Evolutionary conservation across 2,329 filamentous ascomycete genomes (phyloP).

Genomic region (Claviceps sp.): DNA sequence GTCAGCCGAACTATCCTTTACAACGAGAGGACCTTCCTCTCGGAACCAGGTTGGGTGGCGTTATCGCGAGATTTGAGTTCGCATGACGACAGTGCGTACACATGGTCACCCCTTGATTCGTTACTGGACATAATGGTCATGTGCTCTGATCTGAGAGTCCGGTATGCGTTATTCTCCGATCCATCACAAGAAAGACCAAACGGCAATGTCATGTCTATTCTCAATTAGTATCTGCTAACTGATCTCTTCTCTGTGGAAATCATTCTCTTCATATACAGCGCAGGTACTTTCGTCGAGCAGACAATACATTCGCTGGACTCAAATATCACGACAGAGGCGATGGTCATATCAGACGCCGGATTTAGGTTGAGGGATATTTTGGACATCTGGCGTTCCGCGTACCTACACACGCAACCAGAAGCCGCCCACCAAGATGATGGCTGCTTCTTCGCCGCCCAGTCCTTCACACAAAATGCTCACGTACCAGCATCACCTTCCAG

Average conservation of each 20-base stretch:
- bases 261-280: neutral
- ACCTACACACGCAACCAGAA: neutral
- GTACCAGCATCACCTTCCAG: neutral
- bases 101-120: constrained; percentile 8
- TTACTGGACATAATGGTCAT: constrained; percentile 18
- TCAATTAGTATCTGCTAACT: neutral
- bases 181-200: too few species aligned
- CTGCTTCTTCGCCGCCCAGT: neutral
- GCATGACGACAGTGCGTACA: neutral
- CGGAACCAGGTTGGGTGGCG: constrained; percentile 11
- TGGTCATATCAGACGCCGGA: constrained; percentile 4
- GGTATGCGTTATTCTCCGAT: constrained; percentile 10
- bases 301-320: neutral
- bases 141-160: constrained; percentile 18
- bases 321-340: neutral
- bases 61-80: constrained; percentile 1
- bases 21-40: constrained; percentile 12
- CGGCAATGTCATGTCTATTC: neutral
- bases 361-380: constrained; percentile 5
- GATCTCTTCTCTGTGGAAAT: neutral
- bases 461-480: neutral
- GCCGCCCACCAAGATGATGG: neutral
- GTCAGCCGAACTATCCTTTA: constrained; percentile 19
- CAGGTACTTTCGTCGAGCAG: neutral
- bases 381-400: constrained; percentile 7